Base-by-base conservation (phyloP, 2,329 filamentous ascomycete genomes). In the Lomentospora prolificans region DNA sequence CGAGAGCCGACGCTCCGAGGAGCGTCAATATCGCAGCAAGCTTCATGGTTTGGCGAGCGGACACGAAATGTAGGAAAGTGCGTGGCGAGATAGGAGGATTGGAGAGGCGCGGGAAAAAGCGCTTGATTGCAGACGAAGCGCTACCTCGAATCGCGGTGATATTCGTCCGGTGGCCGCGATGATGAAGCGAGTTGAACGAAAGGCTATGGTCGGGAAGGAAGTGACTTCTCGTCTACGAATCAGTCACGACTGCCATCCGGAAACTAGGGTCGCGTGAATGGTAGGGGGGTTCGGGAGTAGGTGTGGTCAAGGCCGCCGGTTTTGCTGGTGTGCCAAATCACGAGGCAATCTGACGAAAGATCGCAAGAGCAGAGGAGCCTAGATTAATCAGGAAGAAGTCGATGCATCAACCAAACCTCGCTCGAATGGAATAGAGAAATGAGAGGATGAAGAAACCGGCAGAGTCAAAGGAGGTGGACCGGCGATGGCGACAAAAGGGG, bases 11-110 rank as follows among this genome's bases (percentile, higher is more conserved):
- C 31, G 70, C 70, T 67, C 75, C 71, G 57, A 81, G 67, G 53
- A 81, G 65, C 61, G 78, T 67, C 58, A 77, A 66, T 55, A 75
- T 63, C 53, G 69, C 68, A 55, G 67, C 66, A 60, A 76, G 66
- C 69, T 72, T 72, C 75, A 78, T 78, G 65, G n/a, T 58, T 50
- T 33, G 24, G 36, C 55, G 57, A 2, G 41, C 10, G 52, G 25
- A 25, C 51, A 24, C n/a, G 7, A 17, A 44, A 28, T 28, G 24
- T 39, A 25, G 24, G 28, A 28, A n/a, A 7, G 46, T 6, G 10
- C 22, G 36, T 10, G 19, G 19, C 7, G 24, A 9, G 36, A 24
- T 25, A n/a, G 31, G 24, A 54, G 3, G 51, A 54, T 24, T 14
- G 51, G 6, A 8, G 36, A 3, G 52, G 2, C n/a, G n/a, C n/a